Base-by-base conservation (phyloP, 805 yeast species). In the Yarrowia yakushimensis region DNA sequence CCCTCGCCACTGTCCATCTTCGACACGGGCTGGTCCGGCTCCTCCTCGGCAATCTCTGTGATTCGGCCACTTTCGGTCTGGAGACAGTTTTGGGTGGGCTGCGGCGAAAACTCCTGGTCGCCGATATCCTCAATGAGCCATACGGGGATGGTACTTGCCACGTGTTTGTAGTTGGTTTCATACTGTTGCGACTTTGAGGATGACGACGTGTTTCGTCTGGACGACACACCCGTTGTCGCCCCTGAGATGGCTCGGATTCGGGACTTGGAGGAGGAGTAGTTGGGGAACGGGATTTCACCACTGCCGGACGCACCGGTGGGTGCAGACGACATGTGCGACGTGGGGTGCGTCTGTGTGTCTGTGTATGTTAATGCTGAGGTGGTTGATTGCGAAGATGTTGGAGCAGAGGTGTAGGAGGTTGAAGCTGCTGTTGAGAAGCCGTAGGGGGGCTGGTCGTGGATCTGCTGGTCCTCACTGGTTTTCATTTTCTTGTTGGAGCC, bases 121-220 rank as follows among this genome's bases (percentile, higher is more conserved):
- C 61, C 61, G 8, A 42, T 39, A 8, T 50, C 43, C 23, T 63
- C 64, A 10, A 57, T 50, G 30, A 63, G 30, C 64, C 64, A 60
- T 18, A 60, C 64, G 15, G 64, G 64, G n/a, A 63, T 33, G 18
- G 64, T 60, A n/a, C 50, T 41, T 11, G 63, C 64, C 22, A 60
- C 59, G 46, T 60, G 63, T 61, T 54, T 54, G 60, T 63, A 63
- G 64, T 61, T 39, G 20, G 55, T 41, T 23, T 28, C 55, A 18
- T 46, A 43, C 27, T 25, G 37, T 8, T 55, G 61, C 25, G 61
- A 55, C 28, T 27, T 37, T 2, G 43, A 57, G 4, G 42, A 60
- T 5, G 55, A 42, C 20, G 39, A 36, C 28, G 63, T 62, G 43
- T 60, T 41, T 30, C 48, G 10, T 3, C 52, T 34, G 13, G 48